phyloP scores from a whole-genome alignment of 2,329 filamentous ascomycete species.

The Fonsecaea pedrosoi region DNA sequence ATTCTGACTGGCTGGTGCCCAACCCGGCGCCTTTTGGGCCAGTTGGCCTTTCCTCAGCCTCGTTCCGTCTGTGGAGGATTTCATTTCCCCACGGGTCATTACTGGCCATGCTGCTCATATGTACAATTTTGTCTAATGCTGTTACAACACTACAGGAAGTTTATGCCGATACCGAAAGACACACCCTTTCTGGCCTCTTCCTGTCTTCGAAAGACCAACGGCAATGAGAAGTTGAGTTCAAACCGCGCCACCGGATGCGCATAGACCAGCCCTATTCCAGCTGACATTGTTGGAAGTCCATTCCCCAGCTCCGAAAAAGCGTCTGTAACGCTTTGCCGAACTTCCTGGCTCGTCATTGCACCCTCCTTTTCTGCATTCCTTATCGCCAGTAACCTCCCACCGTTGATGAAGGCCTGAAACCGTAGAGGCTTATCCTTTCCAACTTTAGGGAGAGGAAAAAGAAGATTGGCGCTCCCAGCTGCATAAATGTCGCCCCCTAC shows the following conservation, averaged over 20 bases:
- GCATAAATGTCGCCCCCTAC: conserved; percentile 92
- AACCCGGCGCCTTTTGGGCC: conserved; percentile 10
- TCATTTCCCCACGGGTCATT: conserved; percentile 3
- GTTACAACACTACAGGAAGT: conserved; percentile 72
- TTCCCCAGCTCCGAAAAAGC: conserved; percentile 75
- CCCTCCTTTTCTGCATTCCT: conserved; percentile 60
- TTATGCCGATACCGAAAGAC: conserved; percentile 94
- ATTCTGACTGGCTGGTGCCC: conserved; percentile 19
- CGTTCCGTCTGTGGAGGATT: not conserved
- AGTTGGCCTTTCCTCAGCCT: conserved; percentile 22
- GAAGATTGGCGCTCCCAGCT: conserved; percentile 83
- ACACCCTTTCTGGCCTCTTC: conserved; percentile 91
- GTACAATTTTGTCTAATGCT: conserved; percentile 30
- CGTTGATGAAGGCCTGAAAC: conserved; percentile 89
- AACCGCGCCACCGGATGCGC: conserved; percentile 92
- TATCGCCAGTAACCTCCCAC: conserved; percentile 81
- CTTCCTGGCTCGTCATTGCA: conserved; percentile 57
- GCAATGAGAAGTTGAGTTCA: conserved; percentile 93
- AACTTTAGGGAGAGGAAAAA: conserved; percentile 81
- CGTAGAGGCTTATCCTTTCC: conserved; percentile 84
- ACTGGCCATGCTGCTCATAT: conserved; percentile 40
- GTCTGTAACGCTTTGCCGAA: conserved; percentile 53
- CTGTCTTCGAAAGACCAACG: conserved; percentile 78
- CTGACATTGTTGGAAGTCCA: conserved; percentile 82
- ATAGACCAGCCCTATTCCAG: conserved; percentile 89